phyloP scores from a whole-genome alignment of 169 alveolate species.

The Perkinsus chesapeaki region DNA sequence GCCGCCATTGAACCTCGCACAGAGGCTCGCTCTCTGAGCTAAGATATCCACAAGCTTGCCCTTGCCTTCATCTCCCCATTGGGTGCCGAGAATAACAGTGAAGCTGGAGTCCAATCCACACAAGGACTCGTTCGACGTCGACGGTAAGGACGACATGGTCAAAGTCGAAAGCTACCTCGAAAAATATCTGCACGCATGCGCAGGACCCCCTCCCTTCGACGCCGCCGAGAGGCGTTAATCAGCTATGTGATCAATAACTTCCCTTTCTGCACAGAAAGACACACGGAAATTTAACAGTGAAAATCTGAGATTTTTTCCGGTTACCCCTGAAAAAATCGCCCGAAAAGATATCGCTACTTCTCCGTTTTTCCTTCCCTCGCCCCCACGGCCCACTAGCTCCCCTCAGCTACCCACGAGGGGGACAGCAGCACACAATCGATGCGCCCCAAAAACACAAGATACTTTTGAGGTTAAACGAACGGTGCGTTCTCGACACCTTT shows the following conservation, averaged over 20 bases:
- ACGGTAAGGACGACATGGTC: not conserved
- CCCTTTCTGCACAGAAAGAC: too few relatives aligned
- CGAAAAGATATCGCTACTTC: too few relatives aligned
- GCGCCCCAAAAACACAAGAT: not conserved
- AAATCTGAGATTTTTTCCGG: too few relatives aligned
- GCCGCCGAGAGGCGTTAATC: too few relatives aligned
- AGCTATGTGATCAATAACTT: not conserved
- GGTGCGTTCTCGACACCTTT: not conserved
- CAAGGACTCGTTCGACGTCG: not conserved
- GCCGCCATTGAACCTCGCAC: constrained; percentile 82
- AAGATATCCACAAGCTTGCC: constrained; percentile 88
- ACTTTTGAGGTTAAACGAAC: not conserved
- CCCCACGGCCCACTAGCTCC: not conserved
- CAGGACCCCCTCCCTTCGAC: not conserved
- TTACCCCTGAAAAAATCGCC: too few relatives aligned
- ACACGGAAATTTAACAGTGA: too few relatives aligned
- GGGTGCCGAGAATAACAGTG: constrained; percentile 68
- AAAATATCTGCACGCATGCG: not conserved
- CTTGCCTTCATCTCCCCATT: constrained; percentile 97
- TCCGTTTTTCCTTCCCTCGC: too few relatives aligned
- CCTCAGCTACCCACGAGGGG: not conserved
- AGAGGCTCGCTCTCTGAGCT: constrained; percentile 68
- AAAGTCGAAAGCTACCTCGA: not conserved
- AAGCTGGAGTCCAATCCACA: not conserved
- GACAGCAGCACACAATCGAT: not conserved